Evolutionary conservation across 108 stramenopile species (phyloP).

Genomic region (Nannochloropsis gaditana): DNA sequence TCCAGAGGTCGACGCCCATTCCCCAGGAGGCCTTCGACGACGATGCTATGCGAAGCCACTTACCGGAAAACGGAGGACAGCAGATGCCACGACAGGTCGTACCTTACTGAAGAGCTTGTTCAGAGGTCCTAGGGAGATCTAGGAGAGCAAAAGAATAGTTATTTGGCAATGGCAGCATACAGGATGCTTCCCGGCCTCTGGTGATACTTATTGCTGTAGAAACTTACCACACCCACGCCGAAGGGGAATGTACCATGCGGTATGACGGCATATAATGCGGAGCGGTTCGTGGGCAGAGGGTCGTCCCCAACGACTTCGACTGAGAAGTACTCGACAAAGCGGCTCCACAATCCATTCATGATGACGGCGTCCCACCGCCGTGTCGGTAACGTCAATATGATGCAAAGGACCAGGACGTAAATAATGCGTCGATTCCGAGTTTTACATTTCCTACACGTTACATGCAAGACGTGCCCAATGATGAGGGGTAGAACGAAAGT

Average conservation of each 20-base stretch:
- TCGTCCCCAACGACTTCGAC: not conserved
- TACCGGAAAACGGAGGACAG: constrained; percentile 38
- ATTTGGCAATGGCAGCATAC: not conserved
- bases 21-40: too few relatives aligned
- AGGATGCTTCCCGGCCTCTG: constrained; percentile 45
- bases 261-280: constrained; percentile 68
- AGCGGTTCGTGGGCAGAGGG: constrained; percentile 6
- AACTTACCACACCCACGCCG: constrained; percentile 68
- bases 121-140: constrained; percentile 15
- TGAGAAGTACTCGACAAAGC: constrained; percentile 14
- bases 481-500: not conserved
- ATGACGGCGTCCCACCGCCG: not conserved
- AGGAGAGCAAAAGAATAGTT: not conserved
- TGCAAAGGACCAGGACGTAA: not conserved
- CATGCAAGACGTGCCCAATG: not conserved
- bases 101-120: constrained; percentile 39
- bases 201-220: constrained; percentile 53
- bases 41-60: not conserved
- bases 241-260: constrained; percentile 92
- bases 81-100: constrained; percentile 35
- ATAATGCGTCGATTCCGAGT: constrained; percentile 14
- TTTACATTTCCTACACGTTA: not conserved
- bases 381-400: not conserved
- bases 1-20: too few relatives aligned
- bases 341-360: not conserved